Evolutionary conservation across 805 yeast species (phyloP).

Genomic region (Gaillardinia entomophila): DNA sequence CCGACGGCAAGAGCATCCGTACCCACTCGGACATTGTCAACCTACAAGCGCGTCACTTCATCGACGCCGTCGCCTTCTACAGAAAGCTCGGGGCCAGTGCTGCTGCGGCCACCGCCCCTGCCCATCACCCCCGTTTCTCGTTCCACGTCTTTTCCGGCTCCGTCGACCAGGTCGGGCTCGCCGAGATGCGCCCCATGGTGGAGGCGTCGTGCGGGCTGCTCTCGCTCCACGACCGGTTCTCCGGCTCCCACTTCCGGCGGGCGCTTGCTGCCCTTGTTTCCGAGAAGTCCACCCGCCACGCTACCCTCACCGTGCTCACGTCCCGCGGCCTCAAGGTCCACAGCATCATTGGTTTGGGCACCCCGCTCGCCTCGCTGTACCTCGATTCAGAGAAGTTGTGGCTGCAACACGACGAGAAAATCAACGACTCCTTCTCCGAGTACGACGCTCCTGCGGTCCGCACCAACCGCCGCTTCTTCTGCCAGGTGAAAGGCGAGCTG

Average conservation of each 20-base stretch:
- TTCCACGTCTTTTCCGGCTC: slow-evolving; percentile 31
- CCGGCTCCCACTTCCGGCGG: slow-evolving; percentile 14
- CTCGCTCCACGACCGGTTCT: slow-evolving; percentile 23
- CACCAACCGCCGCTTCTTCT: slow-evolving; percentile 35
- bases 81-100: slow-evolving; percentile 18
- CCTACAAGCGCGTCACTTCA: slow-evolving; percentile 19
- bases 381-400: slow-evolving; percentile 10
- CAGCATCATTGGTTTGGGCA: slow-evolving; percentile 25
- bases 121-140: slow-evolving; percentile 19
- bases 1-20: slow-evolving; percentile 18
- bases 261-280: slow-evolving; percentile 9
- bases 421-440: slow-evolving; percentile 25
- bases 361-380: slow-evolving; percentile 29
- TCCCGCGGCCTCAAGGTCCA: slow-evolving; percentile 28
- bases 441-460: slow-evolving; percentile 29
- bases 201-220: slow-evolving; percentile 29
- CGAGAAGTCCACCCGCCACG: slow-evolving; percentile 4
- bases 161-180: slow-evolving; percentile 37
- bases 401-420: slow-evolving; percentile 19
- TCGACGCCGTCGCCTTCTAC: slow-evolving; percentile 23
- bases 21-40: slow-evolving; percentile 32
- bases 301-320: slow-evolving; percentile 20
- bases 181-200: slow-evolving; percentile 34
- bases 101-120: slow-evolving; percentile 5
- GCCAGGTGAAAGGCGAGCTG: slow-evolving; percentile 16